Evolutionary conservation across 2,329 filamentous ascomycete species (phyloP), one percentile per base, ranked within the genome.

Genomic region (Whalleya microplaca): DNA sequence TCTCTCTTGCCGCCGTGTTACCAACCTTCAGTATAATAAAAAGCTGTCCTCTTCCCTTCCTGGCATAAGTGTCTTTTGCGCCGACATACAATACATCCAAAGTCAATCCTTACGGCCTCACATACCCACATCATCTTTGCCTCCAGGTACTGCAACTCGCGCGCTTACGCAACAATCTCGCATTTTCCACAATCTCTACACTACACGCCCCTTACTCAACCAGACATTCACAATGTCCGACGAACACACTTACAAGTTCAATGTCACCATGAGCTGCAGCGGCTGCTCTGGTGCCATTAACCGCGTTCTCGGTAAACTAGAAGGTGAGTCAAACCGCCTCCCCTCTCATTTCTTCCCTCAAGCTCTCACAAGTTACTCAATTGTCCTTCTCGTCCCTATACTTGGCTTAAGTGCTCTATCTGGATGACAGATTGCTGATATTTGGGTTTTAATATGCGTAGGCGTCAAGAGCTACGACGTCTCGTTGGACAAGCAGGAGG

Each of bases 261-360:
- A 93, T 77, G 86, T 98, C 75, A 83, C 80, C 76, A 99, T 99
- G 95, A 90, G 82, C 82, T 99, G 95, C 80, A 86, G 91, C 73
- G 95, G 95, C 75, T 99, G 95, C 87, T 97, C 93, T 45, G 92
- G 93, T 70, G 95, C 95, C 65, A 84, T 99, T 44, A 90, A 96
- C 77, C 85, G 92, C 50, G 92, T 97, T 45, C 86, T 99, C 64
- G 94, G 91, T 80, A 96, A 92, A 80, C 86, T 96, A 2, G 89
- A 96, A 19, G 92, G 93, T 96, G 72, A 64, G 84, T 76, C 45
- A 9, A n/a, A 4, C 9, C 23, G 23, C 9, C 23, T n/a, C 50
- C 21, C 12, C 61, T 43, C 41, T 23, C 29, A 48, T 41, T 57
- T 45, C 16, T 52, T 21, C 50, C 40, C 14, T 43, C 23, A 14